phyloP scores from a whole-genome alignment of 176 grass and related monocot genomes.

The Calamus simplicifolius region DNA sequence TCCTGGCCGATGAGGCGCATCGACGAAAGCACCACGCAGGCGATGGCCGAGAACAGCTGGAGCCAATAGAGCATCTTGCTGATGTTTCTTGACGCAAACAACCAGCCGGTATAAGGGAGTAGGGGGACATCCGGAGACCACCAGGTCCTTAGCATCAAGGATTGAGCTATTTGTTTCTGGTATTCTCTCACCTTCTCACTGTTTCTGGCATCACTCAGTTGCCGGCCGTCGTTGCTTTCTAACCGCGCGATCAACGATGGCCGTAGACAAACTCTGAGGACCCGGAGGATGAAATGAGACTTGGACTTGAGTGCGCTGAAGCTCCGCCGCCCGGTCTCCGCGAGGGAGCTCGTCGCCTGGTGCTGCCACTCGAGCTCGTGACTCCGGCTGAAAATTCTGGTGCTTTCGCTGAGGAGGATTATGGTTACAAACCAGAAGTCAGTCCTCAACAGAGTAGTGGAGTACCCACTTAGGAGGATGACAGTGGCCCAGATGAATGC shows the following conservation, averaged over 20 bases:
- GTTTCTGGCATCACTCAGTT: neutral
- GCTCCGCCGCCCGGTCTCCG: neutral
- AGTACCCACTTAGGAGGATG: slow-evolving; percentile 55
- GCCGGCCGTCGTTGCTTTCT: neutral
- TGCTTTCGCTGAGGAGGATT: slow-evolving; percentile 45
- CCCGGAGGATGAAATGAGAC: slow-evolving; percentile 28
- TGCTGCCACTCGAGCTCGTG: slow-evolving; percentile 48
- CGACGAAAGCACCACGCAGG: slow-evolving; percentile 40
- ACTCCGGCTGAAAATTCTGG: slow-evolving; percentile 32
- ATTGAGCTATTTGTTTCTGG: slow-evolving; percentile 15
- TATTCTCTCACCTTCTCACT: slow-evolving; percentile 10
- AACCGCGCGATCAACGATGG: slow-evolving; percentile 6
- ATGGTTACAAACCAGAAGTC: slow-evolving; percentile 71
- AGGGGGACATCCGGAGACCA: slow-evolving; percentile 36
- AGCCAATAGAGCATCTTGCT: slow-evolving; percentile 30
- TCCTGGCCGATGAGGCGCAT: slow-evolving; percentile 33
- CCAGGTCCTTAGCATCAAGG: slow-evolving; percentile 4
- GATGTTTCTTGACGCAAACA: slow-evolving; percentile 40
- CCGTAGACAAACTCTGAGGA: neutral
- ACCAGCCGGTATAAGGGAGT: slow-evolving; percentile 45
- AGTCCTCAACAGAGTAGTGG: neutral
- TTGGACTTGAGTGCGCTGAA: slow-evolving; percentile 9
- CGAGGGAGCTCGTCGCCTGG: slow-evolving; percentile 8
- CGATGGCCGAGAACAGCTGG: slow-evolving; percentile 39
- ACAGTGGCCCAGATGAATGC: slow-evolving; percentile 63